These are phyloP conservation scores for Saksenaea oblongispora DNA, from an alignment of 371 early-diverging fungal genomes.

Conservation along the genomic window DNA sequence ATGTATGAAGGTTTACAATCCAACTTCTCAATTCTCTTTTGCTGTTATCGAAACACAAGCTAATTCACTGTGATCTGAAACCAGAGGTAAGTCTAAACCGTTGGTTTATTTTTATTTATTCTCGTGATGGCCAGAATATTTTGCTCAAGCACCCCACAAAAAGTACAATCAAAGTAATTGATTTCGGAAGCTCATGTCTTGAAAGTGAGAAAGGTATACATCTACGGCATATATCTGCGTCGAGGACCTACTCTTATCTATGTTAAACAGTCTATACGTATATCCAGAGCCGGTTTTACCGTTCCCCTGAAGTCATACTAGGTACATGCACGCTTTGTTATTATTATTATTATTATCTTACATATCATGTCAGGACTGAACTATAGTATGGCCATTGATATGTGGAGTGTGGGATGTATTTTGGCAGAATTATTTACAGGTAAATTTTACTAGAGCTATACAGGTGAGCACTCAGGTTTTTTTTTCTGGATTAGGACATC, in stretches of 20 bases:
- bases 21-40: constrained; percentile 85
- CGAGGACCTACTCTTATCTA: constrained; percentile 24
- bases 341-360: neutral
- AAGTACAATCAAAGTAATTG: constrained; percentile 94
- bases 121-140: constrained; percentile 59
- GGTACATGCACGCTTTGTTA: constrained; percentile 38
- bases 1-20: constrained; percentile 58
- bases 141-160: constrained; percentile 72
- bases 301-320: constrained; percentile 96
- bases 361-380: constrained; percentile 42
- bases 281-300: constrained; percentile 97
- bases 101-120: neutral
- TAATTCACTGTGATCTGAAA: constrained; percentile 98
- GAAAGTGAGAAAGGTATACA: constrained; percentile 69
- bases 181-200: constrained; percentile 95
- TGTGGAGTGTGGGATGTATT: constrained; percentile 99
- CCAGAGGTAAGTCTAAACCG: constrained; percentile 71
- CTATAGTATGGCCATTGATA: constrained; percentile 95
- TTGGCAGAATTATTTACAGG: constrained; percentile 94
- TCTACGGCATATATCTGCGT: neutral
- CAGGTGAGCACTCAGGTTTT: neutral
- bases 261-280: constrained; percentile 90
- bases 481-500: constrained; percentile 61
- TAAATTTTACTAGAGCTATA: neutral
- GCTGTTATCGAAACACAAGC: constrained; percentile 66